Base-by-base conservation (phyloP, 495 filamentous ascomycete species). In the Penicillium paradoxum region DNA sequence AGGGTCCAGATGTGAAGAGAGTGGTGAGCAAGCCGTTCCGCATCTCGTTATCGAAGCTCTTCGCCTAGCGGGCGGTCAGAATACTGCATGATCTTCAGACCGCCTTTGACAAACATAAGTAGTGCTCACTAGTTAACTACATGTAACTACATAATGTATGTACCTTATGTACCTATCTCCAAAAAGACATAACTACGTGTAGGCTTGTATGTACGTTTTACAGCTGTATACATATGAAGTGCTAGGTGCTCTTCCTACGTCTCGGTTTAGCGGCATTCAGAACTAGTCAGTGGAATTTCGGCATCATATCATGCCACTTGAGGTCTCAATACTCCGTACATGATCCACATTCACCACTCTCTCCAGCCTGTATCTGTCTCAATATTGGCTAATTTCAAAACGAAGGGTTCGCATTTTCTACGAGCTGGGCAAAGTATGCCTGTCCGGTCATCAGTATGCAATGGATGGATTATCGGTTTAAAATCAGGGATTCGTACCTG, bases 401-500 rank as follows among this genome's bases (percentile, higher is more conserved):
- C 2, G 49, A 51, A 13, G 55, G 55, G 15, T 62, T 62, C 9
- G 55, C 59, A 49, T 62, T 58, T 22, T 25, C 33, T 27, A 58
- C 45, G 18, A 62, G 22, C 14, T 62, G 55, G 10, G 44, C 48
- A n/a, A 55, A 58, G 42, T 62, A 58, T 4, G 76, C 63, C 65
- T 68, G 21, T 0, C 19, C n/a, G 53, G 11, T 32, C 14, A 49
- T 50, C 22, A 53, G 29, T 32, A 47, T 19, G 14, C 2, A 5
- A 32, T 27, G 24, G 25, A 37, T 14, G n/a, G 1, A 29, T 15
- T 0, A 14, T 13, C 10, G n/a, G n/a, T n/a, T n/a, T 27, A 29
- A n/a, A n/a, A 14, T 6, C 25, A 4, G 19, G 2, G 1, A 21
- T 11, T 54, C 65, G 46, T 41, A 67, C 84, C 80, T 90, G 82